A percentile compares a stretch with the other conserved stretches of the same genome.
Conservation (phyloP, 805 yeast genomes). For the Suhomyces prunicola region DNA sequence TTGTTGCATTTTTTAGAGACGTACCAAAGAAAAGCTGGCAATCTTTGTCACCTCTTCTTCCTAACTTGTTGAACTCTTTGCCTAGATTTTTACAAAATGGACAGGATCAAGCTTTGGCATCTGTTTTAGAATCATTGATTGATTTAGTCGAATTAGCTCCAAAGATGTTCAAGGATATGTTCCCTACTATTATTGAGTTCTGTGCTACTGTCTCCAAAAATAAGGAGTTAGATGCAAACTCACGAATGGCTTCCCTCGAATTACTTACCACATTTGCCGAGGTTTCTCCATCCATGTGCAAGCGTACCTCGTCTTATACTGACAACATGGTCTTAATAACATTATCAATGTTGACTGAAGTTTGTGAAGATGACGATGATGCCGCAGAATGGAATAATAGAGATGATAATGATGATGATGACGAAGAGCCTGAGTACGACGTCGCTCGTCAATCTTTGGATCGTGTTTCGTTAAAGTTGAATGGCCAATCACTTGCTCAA, state of each 20-base stretch:
- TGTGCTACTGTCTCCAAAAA: conserved; percentile 81
- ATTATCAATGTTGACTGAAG: conserved; percentile 85
- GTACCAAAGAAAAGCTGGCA: conserved; percentile 81
- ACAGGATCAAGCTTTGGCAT: conserved; percentile 75
- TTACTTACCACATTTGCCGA: conserved; percentile 87
- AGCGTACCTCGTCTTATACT: conserved; percentile 68
- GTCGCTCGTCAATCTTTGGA: conserved; percentile 96
- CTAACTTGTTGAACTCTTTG: conserved; percentile 78
- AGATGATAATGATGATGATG: conserved; percentile 71
- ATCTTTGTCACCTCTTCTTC: conserved; percentile 71
- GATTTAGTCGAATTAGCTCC: conserved; percentile 94
- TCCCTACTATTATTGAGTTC: conserved; percentile 81
- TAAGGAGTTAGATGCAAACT: conserved; percentile 69
- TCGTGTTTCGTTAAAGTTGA: conserved; percentile 78
- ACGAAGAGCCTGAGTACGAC: conserved; percentile 78
- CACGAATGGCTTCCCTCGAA: conserved; percentile 86
- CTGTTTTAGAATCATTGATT: conserved; percentile 84
- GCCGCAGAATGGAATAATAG: conserved; percentile 84
- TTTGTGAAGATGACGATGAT: conserved; percentile 84
- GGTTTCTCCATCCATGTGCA: conserved; percentile 94
- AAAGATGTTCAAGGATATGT: conserved; percentile 88
- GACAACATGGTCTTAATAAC: conserved; percentile 69
- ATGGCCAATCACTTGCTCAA: conserved; percentile 78
- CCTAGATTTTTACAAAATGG: conserved; percentile 80
- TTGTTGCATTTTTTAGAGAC: conserved; percentile 81